Percentiles rank a stretch among this genome's conserved stretches.
Evolutionary conservation across 2,329 filamentous ascomycete genomes (phyloP).

Genomic region (Ilyonectria destructans): DNA sequence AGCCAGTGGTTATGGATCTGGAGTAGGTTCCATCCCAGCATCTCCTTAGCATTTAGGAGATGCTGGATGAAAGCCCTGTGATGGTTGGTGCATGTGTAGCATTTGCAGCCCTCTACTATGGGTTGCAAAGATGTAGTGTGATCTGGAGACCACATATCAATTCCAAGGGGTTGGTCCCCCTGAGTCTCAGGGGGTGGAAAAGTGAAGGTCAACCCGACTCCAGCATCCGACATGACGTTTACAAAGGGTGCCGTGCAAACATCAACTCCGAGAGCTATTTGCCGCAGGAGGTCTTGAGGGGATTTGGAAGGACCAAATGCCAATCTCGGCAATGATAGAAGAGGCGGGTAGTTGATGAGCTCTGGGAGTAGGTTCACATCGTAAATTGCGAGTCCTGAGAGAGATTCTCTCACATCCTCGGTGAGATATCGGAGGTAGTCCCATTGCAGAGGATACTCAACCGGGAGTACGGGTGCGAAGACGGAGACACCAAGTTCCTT

Average conservation of each 20-base stretch:
- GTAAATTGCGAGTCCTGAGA: conserved; percentile 86
- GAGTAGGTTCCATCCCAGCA: conserved; percentile 94
- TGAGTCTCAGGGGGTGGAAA: conserved; percentile 70
- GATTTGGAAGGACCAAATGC: conserved; percentile 79
- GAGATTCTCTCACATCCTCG: conserved; percentile 70
- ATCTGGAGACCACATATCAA: conserved; percentile 81
- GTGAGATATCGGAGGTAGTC: conserved; percentile 84
- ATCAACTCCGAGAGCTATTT: conserved; percentile 85
- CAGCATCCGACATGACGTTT: conserved; percentile 82
- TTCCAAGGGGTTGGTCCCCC: conserved; percentile 71
- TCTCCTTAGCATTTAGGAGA: conserved; percentile 90
- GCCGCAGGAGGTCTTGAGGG: conserved; percentile 84
- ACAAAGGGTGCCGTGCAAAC: conserved; percentile 85
- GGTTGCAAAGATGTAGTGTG: conserved; percentile 77
- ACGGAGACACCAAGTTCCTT: conserved; percentile 59
- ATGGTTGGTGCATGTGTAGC: conserved; percentile 88
- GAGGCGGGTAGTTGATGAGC: conserved; percentile 68
- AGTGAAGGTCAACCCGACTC: conserved; percentile 85
- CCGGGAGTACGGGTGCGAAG: conserved; percentile 81
- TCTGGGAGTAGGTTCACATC: conserved; percentile 79
- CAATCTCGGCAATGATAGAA: conserved; percentile 79
- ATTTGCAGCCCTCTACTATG: conserved; percentile 76
- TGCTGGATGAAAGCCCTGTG: conserved; percentile 92
- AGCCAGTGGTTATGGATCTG: conserved; percentile 92
- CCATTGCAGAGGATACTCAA: conserved; percentile 82